phyloP scores from a whole-genome alignment of 805 yeast species.

The Hanseniaspora nectarophila region DNA sequence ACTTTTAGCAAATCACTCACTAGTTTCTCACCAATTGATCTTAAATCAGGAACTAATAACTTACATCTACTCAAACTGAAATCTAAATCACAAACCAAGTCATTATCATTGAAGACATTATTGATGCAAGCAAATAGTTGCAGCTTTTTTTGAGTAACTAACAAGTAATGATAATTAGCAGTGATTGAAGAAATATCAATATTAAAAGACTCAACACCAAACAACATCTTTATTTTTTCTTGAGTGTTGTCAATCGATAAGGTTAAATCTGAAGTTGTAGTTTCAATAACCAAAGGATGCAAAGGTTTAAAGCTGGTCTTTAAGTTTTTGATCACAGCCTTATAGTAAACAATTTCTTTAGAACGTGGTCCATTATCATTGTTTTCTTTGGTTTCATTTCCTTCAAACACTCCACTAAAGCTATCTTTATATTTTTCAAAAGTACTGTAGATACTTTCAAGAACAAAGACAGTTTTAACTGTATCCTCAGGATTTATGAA shows the following conservation, averaged over 20 bases:
- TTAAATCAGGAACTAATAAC: conserved; percentile 5
- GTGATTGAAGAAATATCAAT: conserved; percentile 2
- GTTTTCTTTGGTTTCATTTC: background rate
- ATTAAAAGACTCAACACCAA: background rate
- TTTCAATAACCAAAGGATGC: background rate
- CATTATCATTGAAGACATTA: background rate
- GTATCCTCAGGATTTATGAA: conserved; percentile 4
- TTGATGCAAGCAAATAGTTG: background rate
- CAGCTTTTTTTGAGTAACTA: conserved; percentile 1
- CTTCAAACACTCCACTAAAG: background rate
- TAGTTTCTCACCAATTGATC: conserved; percentile 2
- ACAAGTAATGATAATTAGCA: background rate
- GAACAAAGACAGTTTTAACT: conserved; percentile 2
- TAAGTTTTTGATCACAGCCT: background rate
- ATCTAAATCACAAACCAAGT: background rate
- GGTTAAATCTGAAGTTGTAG: background rate
- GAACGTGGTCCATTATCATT: background rate
- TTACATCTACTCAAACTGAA: background rate
- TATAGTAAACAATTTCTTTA: background rate
- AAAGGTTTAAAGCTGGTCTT: background rate
- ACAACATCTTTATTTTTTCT: background rate
- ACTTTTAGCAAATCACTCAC: background rate
- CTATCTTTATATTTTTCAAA: background rate
- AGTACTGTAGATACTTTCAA: background rate
- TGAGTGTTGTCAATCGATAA: background rate